phyloP scores from a whole-genome alignment of 2,329 filamentous ascomycete species.

The Berkeleyomyces basicola region DNA sequence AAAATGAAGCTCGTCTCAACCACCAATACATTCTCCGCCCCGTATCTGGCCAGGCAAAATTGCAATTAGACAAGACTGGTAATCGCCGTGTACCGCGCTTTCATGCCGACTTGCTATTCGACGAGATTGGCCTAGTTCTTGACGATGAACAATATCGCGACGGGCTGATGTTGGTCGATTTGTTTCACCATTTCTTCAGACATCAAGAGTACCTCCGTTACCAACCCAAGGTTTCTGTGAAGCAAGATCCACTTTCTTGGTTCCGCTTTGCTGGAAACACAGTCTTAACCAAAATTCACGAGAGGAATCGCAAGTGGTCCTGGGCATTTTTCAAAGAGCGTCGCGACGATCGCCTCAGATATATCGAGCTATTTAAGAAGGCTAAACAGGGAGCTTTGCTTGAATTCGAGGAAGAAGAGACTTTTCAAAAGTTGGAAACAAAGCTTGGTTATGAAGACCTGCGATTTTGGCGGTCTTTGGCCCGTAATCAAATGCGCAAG shows the following conservation, averaged over 20 bases:
- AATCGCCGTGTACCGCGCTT: conserved; percentile 64
- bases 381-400: conserved; percentile 59
- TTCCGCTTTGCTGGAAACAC: conserved; percentile 79
- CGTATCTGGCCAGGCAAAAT: conserved; percentile 84
- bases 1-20: conserved; percentile 24
- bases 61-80: conserved; percentile 89
- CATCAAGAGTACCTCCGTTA: conserved; percentile 94
- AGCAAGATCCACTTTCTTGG: conserved; percentile 87
- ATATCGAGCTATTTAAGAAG: conserved; percentile 94
- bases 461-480: conserved; percentile 89
- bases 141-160: conserved; percentile 97
- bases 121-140: conserved; percentile 94
- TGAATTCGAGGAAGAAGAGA: conserved; percentile 50
- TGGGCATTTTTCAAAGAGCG: conserved; percentile 93
- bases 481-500: conserved; percentile 85
- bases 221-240: conserved; percentile 69
- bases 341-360: conserved; percentile 71
- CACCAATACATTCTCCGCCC: conserved; percentile 95
- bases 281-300: conserved; percentile 84
- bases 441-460: conserved; percentile 90
- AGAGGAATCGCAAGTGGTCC: conserved; percentile 81
- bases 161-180: conserved; percentile 90
- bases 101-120: conserved; percentile 82
- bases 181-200: conserved; percentile 96
- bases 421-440: conserved; percentile 61